Evolutionary conservation across 2,329 filamentous ascomycete species (phyloP), one percentile per base, ranked within the genome.

Genomic region (Clathrospora elynae): DNA sequence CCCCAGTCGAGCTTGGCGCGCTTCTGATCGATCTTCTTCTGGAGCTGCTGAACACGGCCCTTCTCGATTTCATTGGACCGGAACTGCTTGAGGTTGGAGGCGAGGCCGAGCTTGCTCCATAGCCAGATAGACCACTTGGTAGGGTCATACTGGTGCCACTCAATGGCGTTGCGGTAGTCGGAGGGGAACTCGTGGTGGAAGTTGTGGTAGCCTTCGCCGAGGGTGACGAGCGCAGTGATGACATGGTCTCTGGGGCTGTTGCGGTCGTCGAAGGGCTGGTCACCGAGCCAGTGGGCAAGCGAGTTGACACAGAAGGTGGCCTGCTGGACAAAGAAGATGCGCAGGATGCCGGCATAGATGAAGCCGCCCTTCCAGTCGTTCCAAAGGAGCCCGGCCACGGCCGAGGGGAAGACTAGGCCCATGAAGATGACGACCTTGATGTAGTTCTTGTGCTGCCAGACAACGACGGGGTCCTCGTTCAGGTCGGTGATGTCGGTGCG

Each of bases 301-400:
- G 75, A 78, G 69, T 78, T 78, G 67, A 78, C 75, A 47, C 76
- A 78, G 72, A 78, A 78, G 31, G 75, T 78, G 33, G 75, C 74
- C 62, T 78, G 76, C 61, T 78, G 75, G 44, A 78, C 74, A 61
- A 77, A 74, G 65, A 76, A 76, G 61, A 78, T 76, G 55, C 76
- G 72, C 41, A 78, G 71, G 55, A 78, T 76, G 46, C 75, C 76
- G 14, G 72, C 75, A 52, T 78, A 78, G 68, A 78, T 71, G 55
- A 72, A 76, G 20, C 76, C 76, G 53, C 76, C 76, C 49, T 63
- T 54, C 71, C 71, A 77, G 58, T 78, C 76, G 45, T 70, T 70
- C 76, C 76, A 78, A 41, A 70, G 70, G 19, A 77, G 64, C 44
- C 75, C 75, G 45, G 73, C 70, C 30, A 78, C 71, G 10, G 76